These are phyloP conservation scores for Typha latifolia DNA, from an alignment of 176 grass and related monocot genomes.

Conservation along the genomic window DNA sequence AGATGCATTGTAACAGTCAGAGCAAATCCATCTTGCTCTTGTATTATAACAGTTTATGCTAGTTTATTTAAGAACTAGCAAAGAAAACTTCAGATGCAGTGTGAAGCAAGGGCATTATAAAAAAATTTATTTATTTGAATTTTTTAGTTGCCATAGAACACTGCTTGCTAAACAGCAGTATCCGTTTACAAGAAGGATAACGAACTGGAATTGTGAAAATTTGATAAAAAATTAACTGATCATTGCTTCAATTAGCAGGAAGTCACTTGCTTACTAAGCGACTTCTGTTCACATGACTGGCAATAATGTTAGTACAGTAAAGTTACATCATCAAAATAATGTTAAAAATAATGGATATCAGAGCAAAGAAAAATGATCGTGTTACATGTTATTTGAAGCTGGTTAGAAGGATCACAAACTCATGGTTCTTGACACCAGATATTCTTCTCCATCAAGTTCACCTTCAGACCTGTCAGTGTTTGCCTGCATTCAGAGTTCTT, in stretches of 20 bases:
- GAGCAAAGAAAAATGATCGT: conserved; percentile 11
- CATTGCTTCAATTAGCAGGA: conserved; percentile 15
- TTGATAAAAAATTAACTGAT: neutral
- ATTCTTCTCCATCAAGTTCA: conserved; percentile 54
- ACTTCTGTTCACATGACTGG: conserved; percentile 41
- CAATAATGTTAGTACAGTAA: conserved; percentile 18
- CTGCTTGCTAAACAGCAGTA: too few species aligned
- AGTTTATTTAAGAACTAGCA: too few species aligned
- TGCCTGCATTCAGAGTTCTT: conserved; percentile 27
- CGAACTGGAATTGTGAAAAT: too few species aligned
- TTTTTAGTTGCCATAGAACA: too few species aligned
- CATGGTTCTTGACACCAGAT: conserved; percentile 59
- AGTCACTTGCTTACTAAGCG: conserved; percentile 37
- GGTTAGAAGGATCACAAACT: conserved; percentile 49
- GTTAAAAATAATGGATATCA: neutral
- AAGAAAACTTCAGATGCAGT: too few species aligned
- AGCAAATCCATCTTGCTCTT: too few species aligned
- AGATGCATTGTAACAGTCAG: too few species aligned
- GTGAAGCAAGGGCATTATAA: too few species aligned
- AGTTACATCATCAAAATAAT: neutral
- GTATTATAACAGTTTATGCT: too few species aligned
- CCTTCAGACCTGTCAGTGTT: conserved; percentile 31
- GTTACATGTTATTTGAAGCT: conserved; percentile 40
- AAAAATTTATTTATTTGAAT: too few species aligned
- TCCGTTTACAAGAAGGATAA: too few species aligned